Evolutionary conservation across 1,284 basidiomycete species (phyloP).

Genomic region (Rhodotorula glutinis): DNA sequence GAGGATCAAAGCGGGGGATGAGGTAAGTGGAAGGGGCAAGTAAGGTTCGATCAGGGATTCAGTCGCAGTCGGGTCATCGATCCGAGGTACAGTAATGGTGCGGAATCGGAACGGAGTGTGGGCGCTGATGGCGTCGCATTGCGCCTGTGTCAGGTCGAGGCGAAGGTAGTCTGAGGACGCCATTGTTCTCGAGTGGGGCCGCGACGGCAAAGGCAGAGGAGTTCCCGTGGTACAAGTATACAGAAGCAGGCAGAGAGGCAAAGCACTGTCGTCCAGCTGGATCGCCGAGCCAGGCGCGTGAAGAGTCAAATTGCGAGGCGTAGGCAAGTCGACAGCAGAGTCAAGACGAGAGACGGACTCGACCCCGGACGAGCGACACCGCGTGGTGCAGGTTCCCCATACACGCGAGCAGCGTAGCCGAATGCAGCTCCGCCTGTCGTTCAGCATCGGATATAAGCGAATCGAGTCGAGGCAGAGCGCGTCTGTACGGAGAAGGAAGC

Average conservation of each 20-base stretch:
- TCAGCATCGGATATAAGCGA: too few relatives aligned
- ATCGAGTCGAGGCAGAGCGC: too few relatives aligned
- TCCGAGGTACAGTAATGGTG: background rate
- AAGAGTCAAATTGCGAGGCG: too few relatives aligned
- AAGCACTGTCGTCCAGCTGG: too few relatives aligned
- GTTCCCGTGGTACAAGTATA: background rate
- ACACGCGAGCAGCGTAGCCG: too few relatives aligned
- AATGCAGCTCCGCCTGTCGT: too few relatives aligned
- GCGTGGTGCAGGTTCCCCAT: background rate
- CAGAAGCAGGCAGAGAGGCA: background rate
- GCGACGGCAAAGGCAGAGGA: too few relatives aligned
- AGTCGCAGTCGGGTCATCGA: background rate
- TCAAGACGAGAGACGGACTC: background rate
- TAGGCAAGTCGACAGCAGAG: too few relatives aligned
- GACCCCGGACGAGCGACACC: background rate
- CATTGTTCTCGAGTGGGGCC: background rate
- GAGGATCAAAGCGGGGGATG: constrained; percentile 9
- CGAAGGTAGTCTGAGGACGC: background rate
- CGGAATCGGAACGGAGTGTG: constrained; percentile 14
- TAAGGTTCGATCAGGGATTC: constrained; percentile 11
- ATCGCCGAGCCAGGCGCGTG: too few relatives aligned
- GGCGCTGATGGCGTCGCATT: background rate
- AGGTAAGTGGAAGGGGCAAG: constrained; percentile 8
- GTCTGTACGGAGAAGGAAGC: too few relatives aligned
- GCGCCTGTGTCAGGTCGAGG: background rate